These are phyloP conservation scores for Candida xiaguanensis DNA, from an alignment of 805 yeast genomes.

Conservation along the genomic window DNA sequence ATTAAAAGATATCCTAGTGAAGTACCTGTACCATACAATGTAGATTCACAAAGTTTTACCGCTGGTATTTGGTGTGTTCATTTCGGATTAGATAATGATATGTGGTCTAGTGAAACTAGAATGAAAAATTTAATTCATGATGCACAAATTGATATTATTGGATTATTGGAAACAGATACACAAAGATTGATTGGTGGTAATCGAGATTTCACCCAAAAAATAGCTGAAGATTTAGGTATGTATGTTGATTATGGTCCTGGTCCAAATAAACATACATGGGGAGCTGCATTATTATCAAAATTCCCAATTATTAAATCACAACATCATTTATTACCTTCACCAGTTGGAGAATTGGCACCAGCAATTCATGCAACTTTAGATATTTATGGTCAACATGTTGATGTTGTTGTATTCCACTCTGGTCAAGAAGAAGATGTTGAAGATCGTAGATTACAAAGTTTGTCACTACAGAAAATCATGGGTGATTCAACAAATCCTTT, in stretches of 20 bases:
- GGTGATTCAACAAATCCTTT: slow-evolving; percentile 79
- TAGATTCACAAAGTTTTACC: slow-evolving; percentile 65
- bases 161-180: slow-evolving; percentile 88
- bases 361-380: slow-evolving; percentile 95
- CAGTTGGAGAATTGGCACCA: slow-evolving; percentile 97
- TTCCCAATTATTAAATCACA: slow-evolving; percentile 90
- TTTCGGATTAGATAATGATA: slow-evolving; percentile 93
- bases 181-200: slow-evolving; percentile 93
- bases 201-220: slow-evolving; percentile 84
- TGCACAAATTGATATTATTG: slow-evolving; percentile 87
- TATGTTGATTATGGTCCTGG: slow-evolving; percentile 98
- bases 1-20: slow-evolving; percentile 56
- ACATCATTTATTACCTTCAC: slow-evolving; percentile 91
- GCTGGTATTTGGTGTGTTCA: slow-evolving; percentile 99
- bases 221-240: slow-evolving; percentile 92
- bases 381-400: slow-evolving; percentile 82
- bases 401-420: slow-evolving; percentile 94
- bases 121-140: slow-evolving; percentile 82
- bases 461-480: slow-evolving; percentile 75
- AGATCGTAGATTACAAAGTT: slow-evolving; percentile 84
- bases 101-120: slow-evolving; percentile 95
- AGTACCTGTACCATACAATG: slow-evolving; percentile 54
- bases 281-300: slow-evolving; percentile 85
- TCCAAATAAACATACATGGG: slow-evolving; percentile 98
- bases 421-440: slow-evolving; percentile 98